Percentiles rank a stretch among this genome's conserved stretches.
phyloP scores from a whole-genome alignment of 495 filamentous ascomycete genomes.

The Penicillium daleae region DNA sequence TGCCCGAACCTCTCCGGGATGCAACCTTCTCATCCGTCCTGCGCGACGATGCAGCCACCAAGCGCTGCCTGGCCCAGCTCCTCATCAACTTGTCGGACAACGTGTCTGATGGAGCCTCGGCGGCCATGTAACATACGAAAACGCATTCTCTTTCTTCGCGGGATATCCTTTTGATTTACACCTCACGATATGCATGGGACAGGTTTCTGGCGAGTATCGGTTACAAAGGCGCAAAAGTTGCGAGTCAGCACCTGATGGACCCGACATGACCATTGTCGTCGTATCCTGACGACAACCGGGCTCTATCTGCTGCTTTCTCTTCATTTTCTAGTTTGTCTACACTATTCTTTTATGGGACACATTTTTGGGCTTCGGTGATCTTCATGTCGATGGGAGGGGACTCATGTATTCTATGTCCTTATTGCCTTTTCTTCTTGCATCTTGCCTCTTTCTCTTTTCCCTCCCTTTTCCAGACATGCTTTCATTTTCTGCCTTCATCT shows the following conservation, averaged over 20 bases:
- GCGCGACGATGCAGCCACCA: conserved; percentile 95
- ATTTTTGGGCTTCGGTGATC: conserved; percentile 31
- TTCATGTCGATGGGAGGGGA: conserved; percentile 34
- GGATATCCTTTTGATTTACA: conserved; percentile 37
- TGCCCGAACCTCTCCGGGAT: conserved; percentile 94
- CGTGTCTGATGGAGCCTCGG: conserved; percentile 65
- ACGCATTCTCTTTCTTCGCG: conserved; percentile 45
- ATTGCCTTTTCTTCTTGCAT: conserved; percentile 35
- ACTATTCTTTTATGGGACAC: conserved; percentile 29
- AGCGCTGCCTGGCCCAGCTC: conserved; percentile 94
- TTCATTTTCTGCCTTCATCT: conserved; percentile 17
- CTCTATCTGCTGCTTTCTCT: conserved; percentile 30
- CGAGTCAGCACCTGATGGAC: conserved; percentile 28
- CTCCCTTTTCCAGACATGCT: conserved; percentile 14
- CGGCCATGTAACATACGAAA: conserved; percentile 53
- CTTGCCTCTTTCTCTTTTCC: conserved; percentile 27
- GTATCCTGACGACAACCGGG: conserved; percentile 26
- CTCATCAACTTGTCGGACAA: conserved; percentile 96
- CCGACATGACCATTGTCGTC: conserved; percentile 14
- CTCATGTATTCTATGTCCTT: conserved; percentile 41
- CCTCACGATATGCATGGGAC: conserved; percentile 56
- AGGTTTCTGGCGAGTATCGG: conserved; percentile 52
- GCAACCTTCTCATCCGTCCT: conserved; percentile 96
- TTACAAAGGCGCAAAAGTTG: conserved; percentile 49
- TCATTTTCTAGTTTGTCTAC: conserved; percentile 32